phyloP scores from a whole-genome alignment of 139 green algal genomes.

The Closterium sp. region DNA sequence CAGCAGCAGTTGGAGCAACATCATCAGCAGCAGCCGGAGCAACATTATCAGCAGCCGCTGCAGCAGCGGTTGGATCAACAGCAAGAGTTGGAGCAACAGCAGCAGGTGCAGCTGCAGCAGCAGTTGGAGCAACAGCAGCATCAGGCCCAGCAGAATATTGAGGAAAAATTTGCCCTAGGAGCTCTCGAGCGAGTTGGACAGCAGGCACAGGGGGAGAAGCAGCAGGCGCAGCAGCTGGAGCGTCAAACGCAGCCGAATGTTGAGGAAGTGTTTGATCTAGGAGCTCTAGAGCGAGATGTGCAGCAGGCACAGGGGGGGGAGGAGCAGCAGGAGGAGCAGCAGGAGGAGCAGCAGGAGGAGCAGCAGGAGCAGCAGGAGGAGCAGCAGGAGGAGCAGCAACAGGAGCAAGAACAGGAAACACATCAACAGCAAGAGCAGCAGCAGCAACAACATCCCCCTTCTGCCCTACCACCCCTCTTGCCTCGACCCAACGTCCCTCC shows the following conservation, averaged over 20 bases:
- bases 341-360: too few relatives aligned
- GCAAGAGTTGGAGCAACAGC: too few relatives aligned
- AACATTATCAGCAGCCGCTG: too few relatives aligned
- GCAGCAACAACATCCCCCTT: not conserved
- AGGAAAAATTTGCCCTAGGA: too few relatives aligned
- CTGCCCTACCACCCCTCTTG: not conserved
- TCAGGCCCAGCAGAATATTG: not conserved
- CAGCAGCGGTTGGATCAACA: too few relatives aligned
- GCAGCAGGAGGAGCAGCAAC: not conserved
- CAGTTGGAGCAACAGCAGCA: too few relatives aligned
- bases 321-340: not conserved
- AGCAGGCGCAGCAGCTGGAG: not conserved
- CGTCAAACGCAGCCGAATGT: not conserved
- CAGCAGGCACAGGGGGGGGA: not conserved
- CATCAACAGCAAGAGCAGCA: not conserved
- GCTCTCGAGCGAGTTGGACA: not conserved
- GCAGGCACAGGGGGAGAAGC: not conserved
- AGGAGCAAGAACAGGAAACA: not conserved
- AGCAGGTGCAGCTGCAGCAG: too few relatives aligned
- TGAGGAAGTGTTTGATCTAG: too few relatives aligned
- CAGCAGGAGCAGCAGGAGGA: too few relatives aligned
- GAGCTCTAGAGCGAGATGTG: too few relatives aligned
- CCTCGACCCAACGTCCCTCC: not conserved
- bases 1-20: too few relatives aligned
- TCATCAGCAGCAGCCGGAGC: not conserved